Evolutionary conservation across 139 green algal genomes (phyloP).

Genomic region (Chlamydomonas applanata): DNA sequence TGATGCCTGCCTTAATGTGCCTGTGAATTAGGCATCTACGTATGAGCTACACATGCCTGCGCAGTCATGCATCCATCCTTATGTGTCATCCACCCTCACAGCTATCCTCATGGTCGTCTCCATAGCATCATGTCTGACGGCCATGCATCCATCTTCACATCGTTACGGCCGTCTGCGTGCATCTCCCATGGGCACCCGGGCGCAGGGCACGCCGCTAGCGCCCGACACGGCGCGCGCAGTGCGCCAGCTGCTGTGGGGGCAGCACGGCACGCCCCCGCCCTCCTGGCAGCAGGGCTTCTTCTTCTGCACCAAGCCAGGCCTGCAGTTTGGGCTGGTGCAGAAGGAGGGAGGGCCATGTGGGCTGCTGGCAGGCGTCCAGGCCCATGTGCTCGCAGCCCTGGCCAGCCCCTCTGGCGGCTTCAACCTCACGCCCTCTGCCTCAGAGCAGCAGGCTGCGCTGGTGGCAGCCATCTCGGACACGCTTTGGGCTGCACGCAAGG

Average conservation of each 20-base stretch:
- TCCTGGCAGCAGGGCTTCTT: slow-evolving; percentile 57
- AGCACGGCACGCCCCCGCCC: slow-evolving; percentile 27
- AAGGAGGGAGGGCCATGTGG: slow-evolving; percentile 51
- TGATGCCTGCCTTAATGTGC: no score
- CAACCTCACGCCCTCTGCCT: slow-evolving; percentile 2
- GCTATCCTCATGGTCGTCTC: no score
- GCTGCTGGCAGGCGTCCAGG: slow-evolving; percentile 50
- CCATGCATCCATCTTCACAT: no score
- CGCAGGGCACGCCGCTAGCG: slow-evolving; percentile 13
- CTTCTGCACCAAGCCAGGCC: slow-evolving; percentile 34
- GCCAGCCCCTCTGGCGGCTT: slow-evolving; percentile 4
- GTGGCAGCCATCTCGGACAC: slow-evolving; percentile 9
- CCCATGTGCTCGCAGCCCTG: slow-evolving; percentile 41
- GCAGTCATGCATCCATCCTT: no score
- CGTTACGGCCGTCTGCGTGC: no score
- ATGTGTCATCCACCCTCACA: no score
- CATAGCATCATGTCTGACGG: no score
- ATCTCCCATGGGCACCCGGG: not conserved
- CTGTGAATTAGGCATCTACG: no score
- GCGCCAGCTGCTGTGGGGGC: slow-evolving; percentile 41
- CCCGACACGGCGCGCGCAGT: slow-evolving; percentile 13
- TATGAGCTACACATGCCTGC: no score
- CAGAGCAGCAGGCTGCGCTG: slow-evolving; percentile 24
- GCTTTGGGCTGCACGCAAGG: slow-evolving; percentile 29
- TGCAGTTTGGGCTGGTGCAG: slow-evolving; percentile 55